Conservation (phyloP, 805 yeast species). For the Starmera dryadoides region DNA sequence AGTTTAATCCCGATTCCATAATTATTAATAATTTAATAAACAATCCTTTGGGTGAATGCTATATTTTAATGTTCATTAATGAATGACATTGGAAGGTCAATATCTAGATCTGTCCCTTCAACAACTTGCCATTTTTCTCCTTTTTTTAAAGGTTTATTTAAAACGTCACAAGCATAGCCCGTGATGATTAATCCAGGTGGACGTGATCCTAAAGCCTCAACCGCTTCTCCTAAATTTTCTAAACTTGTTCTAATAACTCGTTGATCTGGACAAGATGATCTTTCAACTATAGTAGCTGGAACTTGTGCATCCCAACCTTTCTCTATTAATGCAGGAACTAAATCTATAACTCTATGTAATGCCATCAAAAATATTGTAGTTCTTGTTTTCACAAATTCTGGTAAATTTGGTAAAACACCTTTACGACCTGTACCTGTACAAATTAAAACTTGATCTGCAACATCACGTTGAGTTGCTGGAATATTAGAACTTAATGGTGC, state of each 20-base stretch:
- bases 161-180: constrained; percentile 68
- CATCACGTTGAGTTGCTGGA: constrained; percentile 89
- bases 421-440: constrained; percentile 94
- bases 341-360: constrained; percentile 53
- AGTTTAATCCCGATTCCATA: too few relatives aligned
- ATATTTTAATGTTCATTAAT: too few relatives aligned
- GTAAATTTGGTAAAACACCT: constrained; percentile 74
- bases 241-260: constrained; percentile 72
- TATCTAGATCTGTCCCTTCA: too few relatives aligned
- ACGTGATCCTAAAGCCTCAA: constrained; percentile 71
- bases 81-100: too few relatives aligned
- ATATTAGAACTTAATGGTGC: constrained; percentile 78
- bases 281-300: constrained; percentile 82
- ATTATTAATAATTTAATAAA: too few relatives aligned
- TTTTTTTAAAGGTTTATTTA: constrained; percentile 15
- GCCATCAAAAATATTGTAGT: constrained; percentile 91
- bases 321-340: constrained; percentile 45
- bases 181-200: constrained; percentile 89
- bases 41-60: too few relatives aligned
- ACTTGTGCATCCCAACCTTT: constrained; percentile 60
- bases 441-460: constrained; percentile 85
- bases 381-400: constrained; percentile 62
- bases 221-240: constrained; percentile 59
- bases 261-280: constrained; percentile 93
- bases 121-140: constrained; percentile 23